A percentile compares a stretch with the other conserved stretches of the same genome.
Conservation (phyloP, 2,329 filamentous ascomycete genomes). For the Exophiala sp. region DNA sequence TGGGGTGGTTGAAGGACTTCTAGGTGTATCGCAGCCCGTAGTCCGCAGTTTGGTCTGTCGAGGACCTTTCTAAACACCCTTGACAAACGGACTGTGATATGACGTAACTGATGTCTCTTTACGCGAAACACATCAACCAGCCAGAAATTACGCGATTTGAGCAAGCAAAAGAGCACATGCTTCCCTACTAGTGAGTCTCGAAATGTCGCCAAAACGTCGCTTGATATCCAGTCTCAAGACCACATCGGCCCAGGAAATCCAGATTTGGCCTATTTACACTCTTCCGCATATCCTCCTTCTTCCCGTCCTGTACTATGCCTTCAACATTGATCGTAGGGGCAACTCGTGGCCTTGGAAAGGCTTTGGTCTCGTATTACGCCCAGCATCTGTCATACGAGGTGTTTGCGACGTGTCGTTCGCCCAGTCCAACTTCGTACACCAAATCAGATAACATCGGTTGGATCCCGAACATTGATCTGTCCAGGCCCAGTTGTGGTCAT, state of each 20-base stretch:
- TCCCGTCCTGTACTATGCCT: constrained; percentile 4
- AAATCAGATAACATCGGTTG: constrained; percentile 48
- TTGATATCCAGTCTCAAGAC: neutral
- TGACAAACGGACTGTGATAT: neutral
- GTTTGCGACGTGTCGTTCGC: constrained; percentile 58
- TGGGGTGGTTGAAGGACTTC: no score
- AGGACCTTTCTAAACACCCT: no score
- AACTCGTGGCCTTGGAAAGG: constrained; percentile 64
- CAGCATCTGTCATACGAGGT: constrained; percentile 48
- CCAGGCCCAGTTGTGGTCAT: constrained; percentile 42
- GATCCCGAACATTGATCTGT: constrained; percentile 58
- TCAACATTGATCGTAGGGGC: constrained; percentile 62
- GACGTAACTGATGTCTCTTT: neutral
- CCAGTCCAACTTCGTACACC: constrained; percentile 35
- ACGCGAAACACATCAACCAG: no score
- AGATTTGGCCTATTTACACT: neutral
- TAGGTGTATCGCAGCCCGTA: no score
- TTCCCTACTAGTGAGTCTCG: neutral
- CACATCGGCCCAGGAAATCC: neutral
- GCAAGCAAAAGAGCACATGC: neutral
- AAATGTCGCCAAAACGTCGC: neutral
- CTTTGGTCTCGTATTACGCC: constrained; percentile 58
- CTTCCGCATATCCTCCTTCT: neutral
- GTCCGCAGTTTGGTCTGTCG: no score
- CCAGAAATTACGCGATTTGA: neutral